Evolutionary conservation across 441 rosid species (phyloP).

Genomic region (Dalechampia spathulata): DNA sequence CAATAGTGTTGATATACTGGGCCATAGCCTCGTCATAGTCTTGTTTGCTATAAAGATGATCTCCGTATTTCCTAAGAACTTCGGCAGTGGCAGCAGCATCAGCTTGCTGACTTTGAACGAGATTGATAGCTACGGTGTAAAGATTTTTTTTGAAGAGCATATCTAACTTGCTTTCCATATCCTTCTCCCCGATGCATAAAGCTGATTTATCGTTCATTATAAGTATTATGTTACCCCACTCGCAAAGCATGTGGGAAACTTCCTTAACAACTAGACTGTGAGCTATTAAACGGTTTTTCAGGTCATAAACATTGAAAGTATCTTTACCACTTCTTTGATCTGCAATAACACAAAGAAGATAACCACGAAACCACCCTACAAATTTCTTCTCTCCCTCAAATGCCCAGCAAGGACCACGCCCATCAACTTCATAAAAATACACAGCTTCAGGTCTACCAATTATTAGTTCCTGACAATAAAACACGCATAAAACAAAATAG

Average conservation of each 20-base stretch:
- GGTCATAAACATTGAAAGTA: constrained; percentile 79
- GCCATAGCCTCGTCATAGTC: constrained; percentile 97
- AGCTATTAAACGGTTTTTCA: constrained; percentile 86
- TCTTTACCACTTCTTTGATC: constrained; percentile 74
- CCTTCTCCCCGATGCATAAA: constrained; percentile 86
- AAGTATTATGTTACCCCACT: constrained; percentile 92
- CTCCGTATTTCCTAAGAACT: constrained; percentile 93
- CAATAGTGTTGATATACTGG: constrained; percentile 87
- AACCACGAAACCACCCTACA: constrained; percentile 93
- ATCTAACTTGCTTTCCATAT: constrained; percentile 98
- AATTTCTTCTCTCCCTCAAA: constrained; percentile 96
- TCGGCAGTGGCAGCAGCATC: constrained; percentile 98
- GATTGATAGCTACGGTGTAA: constrained; percentile 93
- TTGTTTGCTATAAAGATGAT: constrained; percentile 90
- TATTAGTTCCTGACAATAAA: constrained; percentile 66
- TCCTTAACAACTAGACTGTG: constrained; percentile 76
- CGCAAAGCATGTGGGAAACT: constrained; percentile 89
- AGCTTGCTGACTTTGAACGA: constrained; percentile 96
- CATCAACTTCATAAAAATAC: constrained; percentile 92
- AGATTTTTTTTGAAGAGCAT: constrained; percentile 97
- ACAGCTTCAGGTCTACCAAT: constrained; percentile 96
- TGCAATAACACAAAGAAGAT: constrained; percentile 77
- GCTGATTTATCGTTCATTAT: constrained; percentile 63
- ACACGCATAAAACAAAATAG: constrained; percentile 13
- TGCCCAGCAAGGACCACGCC: constrained; percentile 99